These are phyloP conservation scores for Botrytis byssoidea DNA, from an alignment of 2,329 filamentous ascomycete genomes.

Conservation along the genomic window DNA sequence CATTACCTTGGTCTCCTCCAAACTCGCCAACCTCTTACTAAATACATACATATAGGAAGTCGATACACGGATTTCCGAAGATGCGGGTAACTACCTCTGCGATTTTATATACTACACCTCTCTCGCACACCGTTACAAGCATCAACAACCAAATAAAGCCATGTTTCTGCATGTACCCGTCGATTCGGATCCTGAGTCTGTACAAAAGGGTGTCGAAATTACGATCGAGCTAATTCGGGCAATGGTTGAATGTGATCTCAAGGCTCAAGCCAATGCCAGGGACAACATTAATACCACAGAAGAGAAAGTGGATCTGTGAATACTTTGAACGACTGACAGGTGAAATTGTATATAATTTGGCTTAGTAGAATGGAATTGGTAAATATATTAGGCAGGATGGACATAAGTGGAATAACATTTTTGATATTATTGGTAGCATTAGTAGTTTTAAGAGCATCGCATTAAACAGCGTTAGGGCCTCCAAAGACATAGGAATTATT, in stretches of 20 bases:
- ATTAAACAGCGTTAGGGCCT: neutral
- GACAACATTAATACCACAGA: neutral
- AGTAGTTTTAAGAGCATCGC: neutral
- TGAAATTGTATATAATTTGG: neutral
- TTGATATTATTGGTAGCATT: neutral
- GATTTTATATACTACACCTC: constrained; percentile 77
- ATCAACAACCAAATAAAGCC: constrained; percentile 50
- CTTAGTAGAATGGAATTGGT: too few species aligned
- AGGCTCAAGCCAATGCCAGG: neutral
- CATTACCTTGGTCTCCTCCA: constrained; percentile 36
- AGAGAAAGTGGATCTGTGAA: neutral
- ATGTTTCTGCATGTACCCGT: constrained; percentile 73
- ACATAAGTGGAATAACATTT: neutral
- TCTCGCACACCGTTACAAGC: constrained; percentile 55
- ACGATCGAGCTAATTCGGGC: constrained; percentile 55
- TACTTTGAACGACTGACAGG: neutral
- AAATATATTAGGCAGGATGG: neutral
- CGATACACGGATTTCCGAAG: constrained; percentile 60
- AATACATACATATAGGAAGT: neutral
- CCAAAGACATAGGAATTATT: neutral
- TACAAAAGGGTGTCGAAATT: constrained; percentile 52
- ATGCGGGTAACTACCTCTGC: constrained; percentile 72
- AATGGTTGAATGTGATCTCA: constrained; percentile 47
- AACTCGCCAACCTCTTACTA: neutral
- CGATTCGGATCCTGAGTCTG: constrained; percentile 49